Evolutionary conservation across 2,329 filamentous ascomycete species (phyloP).

Genomic region (Xylaria hypoxylon): DNA sequence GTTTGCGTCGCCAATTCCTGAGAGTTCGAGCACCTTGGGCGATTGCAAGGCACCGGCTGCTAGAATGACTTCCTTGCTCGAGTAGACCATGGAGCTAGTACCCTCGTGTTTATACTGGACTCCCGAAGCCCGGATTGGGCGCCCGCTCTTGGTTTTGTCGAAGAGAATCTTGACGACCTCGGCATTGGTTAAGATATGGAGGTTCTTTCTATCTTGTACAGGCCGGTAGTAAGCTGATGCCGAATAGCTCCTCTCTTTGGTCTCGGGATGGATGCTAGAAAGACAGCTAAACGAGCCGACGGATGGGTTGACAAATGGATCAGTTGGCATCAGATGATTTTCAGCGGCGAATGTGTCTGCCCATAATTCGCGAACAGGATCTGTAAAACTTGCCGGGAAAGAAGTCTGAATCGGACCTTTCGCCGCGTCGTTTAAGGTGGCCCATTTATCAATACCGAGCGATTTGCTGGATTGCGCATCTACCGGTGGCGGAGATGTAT

Average conservation of each 20-base stretch:
- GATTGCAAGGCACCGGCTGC: conserved; percentile 38
- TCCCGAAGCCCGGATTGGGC: conserved; percentile 26
- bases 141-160: not conserved
- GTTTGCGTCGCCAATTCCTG: conserved; percentile 47
- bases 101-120: conserved; percentile 28
- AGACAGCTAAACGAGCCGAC: conserved; percentile 35
- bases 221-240: conserved; percentile 36
- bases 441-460: conserved; percentile 30
- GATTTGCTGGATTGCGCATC: conserved; percentile 10
- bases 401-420: conserved; percentile 30
- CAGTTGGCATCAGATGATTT: conserved; percentile 18
- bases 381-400: conserved; percentile 17
- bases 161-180: conserved; percentile 34
- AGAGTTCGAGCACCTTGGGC: conserved; percentile 54
- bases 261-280: conserved; percentile 31
- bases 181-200: conserved; percentile 33
- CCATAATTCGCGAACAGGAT: conserved; percentile 24
- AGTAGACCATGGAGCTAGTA: not conserved
- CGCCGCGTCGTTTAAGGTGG: not conserved
- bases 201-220: conserved; percentile 31
- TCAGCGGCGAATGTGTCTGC: conserved; percentile 24
- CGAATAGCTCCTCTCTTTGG: conserved; percentile 34
- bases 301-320: conserved; percentile 33
- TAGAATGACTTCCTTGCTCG: conserved; percentile 40
- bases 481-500: conserved; percentile 19